Evolutionary conservation across 768 basidiomycete genomes (phyloP).

Genomic region (Phylloporus sp.): DNA sequence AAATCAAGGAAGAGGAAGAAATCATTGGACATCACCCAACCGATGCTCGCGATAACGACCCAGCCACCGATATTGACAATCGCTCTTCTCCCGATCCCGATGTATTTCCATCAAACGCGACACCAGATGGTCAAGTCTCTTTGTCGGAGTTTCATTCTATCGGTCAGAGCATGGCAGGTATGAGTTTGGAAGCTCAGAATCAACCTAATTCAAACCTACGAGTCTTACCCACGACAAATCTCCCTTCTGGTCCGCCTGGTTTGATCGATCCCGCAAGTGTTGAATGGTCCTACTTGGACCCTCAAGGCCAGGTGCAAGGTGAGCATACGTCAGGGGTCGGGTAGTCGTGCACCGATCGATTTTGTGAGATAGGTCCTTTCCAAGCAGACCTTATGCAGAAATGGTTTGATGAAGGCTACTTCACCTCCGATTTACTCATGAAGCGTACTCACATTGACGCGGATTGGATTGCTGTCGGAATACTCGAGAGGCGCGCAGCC

Average conservation of each 20-base stretch:
- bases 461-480: conserved; percentile 63
- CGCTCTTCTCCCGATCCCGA: conserved; percentile 10
- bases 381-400: conserved; percentile 87
- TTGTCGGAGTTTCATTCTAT: conserved; percentile 8
- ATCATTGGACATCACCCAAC: conserved; percentile 2
- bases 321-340: conserved; percentile 7
- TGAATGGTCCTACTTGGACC: conserved; percentile 92
- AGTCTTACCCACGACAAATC: conserved; percentile 7
- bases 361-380: conserved; percentile 66
- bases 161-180: conserved; percentile 7
- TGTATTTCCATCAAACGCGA: conserved; percentile 4
- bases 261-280: conserved; percentile 52
- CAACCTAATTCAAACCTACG: conserved; percentile 4
- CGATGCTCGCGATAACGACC: conserved; percentile 7
- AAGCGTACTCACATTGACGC: conserved; percentile 68
- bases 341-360: neutral
- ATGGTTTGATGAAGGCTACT: conserved; percentile 91
- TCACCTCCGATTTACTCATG: conserved; percentile 76
- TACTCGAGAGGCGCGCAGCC: conserved; percentile 47
- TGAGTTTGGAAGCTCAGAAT: conserved; percentile 16
- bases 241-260: conserved; percentile 37
- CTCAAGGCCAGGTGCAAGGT: conserved; percentile 91
- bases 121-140: conserved; percentile 6
- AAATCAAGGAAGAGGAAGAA: conserved; percentile 62
- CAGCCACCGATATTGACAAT: conserved; percentile 6